Percentiles rank a stretch among this genome's conserved stretches.
Evolutionary conservation across 306 rosid genomes (phyloP).

Genomic region (Lagenaria siceraria): DNA sequence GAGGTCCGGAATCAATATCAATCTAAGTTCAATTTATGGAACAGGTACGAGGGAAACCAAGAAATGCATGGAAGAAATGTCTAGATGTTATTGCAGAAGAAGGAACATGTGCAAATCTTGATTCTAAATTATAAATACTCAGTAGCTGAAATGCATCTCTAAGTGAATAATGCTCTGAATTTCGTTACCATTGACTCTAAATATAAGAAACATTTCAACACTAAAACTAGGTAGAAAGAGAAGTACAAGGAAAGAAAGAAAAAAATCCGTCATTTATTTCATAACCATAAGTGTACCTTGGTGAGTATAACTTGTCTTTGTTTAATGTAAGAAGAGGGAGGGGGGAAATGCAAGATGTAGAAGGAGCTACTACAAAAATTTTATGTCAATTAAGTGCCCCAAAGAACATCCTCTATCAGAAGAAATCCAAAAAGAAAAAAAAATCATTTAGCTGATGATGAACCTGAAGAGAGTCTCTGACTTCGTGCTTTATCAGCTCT

Average conservation of each 20-base stretch:
- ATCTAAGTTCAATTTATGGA: not conserved
- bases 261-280: not conserved
- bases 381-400: constrained; percentile 8
- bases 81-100: too few relatives aligned
- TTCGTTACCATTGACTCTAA: not conserved
- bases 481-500: constrained; percentile 90
- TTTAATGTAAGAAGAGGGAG: not conserved
- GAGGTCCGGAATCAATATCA: not conserved
- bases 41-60: not conserved
- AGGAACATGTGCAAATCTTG: not conserved
- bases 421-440: constrained; percentile 5
- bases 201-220: not conserved
- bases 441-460: constrained; percentile 54
- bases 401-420: constrained; percentile 4
- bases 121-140: not conserved
- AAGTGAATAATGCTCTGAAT: not conserved
- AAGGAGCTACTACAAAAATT: not conserved
- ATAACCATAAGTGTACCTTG: not conserved
- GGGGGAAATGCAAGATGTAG: not conserved
- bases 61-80: too few relatives aligned
- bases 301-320: not conserved
- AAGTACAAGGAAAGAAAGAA: not conserved
- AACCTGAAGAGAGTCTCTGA: constrained; percentile 69
- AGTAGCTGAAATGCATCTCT: not conserved
- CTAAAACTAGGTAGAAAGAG: not conserved